Percentiles rank a stretch among this genome's conserved stretches.
Evolutionary conservation across 805 yeast genomes (phyloP).

Genomic region (Saccharomycopsis synnaedendra): DNA sequence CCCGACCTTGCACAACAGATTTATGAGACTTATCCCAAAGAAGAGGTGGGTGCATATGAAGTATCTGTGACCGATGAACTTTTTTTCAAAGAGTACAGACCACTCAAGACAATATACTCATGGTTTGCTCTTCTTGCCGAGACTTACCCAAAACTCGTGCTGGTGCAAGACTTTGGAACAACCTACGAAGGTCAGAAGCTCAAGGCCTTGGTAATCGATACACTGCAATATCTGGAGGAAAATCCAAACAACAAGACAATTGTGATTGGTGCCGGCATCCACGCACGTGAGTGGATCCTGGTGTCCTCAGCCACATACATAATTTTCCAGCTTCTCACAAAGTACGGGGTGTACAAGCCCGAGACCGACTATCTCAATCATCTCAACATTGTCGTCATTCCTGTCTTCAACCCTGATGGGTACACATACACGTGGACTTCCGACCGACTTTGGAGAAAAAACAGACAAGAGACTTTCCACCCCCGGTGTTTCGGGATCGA

Average conservation of each 20-base stretch:
- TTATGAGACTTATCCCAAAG: slow-evolving; percentile 3
- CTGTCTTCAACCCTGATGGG: slow-evolving; percentile 87
- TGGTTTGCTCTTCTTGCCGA: slow-evolving; percentile 57
- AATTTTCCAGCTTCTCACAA: slow-evolving; percentile 34
- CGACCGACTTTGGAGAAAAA: slow-evolving; percentile 84
- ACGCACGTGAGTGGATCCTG: slow-evolving; percentile 87
- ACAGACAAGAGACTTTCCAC: slow-evolving; percentile 61
- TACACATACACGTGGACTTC: slow-evolving; percentile 70
- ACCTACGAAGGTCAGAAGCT: slow-evolving; percentile 67
- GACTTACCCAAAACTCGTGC: slow-evolving; percentile 54
- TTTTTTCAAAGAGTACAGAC: slow-evolving; percentile 63
- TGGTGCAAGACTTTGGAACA: slow-evolving; percentile 56
- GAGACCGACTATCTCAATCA: slow-evolving; percentile 39
- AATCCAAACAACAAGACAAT: slow-evolving; percentile 47
- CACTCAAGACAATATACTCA: slow-evolving; percentile 52
- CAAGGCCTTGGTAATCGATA: slow-evolving; percentile 53
- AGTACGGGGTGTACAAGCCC: slow-evolving; percentile 29
- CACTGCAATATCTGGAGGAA: slow-evolving; percentile 27
- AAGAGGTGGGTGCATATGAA: background rate
- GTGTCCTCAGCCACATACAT: slow-evolving; percentile 56
- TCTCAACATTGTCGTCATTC: slow-evolving; percentile 66
- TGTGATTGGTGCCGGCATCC: slow-evolving; percentile 74
- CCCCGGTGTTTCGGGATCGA: slow-evolving; percentile 74
- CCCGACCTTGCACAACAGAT: slow-evolving; percentile 20
- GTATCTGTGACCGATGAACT: slow-evolving; percentile 17